phyloP scores from a whole-genome alignment of 352 stramenopile genomes.

The Globisporangium cystogenes region DNA sequence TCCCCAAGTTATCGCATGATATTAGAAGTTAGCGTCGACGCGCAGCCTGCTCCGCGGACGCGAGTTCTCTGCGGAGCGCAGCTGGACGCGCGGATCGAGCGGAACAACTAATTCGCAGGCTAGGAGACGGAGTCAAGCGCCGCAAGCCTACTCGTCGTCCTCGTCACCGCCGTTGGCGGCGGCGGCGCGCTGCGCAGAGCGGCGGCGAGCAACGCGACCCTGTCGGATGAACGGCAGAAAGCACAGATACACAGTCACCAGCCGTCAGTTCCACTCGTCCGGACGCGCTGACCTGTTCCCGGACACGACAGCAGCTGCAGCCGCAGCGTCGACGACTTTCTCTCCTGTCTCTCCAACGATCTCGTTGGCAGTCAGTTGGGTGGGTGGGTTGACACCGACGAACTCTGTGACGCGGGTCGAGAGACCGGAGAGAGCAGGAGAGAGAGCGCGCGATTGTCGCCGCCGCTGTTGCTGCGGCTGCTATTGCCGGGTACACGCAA shows the following conservation, averaged over 20 bases:
- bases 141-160: conserved; percentile 75
- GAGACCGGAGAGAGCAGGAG: neutral
- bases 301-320: neutral
- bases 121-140: conserved; percentile 13
- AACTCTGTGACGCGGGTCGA: too few species aligned
- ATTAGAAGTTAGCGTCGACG: conserved; percentile 63
- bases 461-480: neutral
- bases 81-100: neutral
- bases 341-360: too few species aligned
- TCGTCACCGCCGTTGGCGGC: conserved; percentile 83
- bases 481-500: neutral
- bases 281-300: neutral
- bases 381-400: too few species aligned
- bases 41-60: neutral
- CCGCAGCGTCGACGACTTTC: neutral
- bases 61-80: neutral
- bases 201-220: conserved; percentile 94
- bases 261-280: neutral
- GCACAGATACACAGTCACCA: neutral
- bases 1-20: conserved; percentile 83
- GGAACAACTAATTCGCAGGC: conserved; percentile 13
- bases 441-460: neutral
- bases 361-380: too few species aligned
- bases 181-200: conserved; percentile 91
- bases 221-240: conserved; percentile 14